These are phyloP conservation scores for Anthoceros angustus DNA, from an alignment of 225 moss, liverwort and hornwort species.

Conservation along the genomic window DNA sequence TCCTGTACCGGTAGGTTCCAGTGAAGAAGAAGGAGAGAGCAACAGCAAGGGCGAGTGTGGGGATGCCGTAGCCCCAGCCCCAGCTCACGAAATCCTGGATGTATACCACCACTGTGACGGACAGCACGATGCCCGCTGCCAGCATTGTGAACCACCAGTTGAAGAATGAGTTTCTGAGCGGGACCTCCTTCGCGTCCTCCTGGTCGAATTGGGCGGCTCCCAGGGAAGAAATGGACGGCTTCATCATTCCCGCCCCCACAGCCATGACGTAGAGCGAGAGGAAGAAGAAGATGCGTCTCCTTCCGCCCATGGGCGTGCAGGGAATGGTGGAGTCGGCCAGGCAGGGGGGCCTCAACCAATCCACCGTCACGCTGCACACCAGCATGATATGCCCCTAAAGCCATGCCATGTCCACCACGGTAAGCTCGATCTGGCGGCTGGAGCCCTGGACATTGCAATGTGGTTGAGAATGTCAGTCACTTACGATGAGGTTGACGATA, in stretches of 20 bases:
- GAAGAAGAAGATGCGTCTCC: slow-evolving; percentile 17
- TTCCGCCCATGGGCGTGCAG: slow-evolving; percentile 22
- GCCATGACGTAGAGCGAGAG: slow-evolving; percentile 42
- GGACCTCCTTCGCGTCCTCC: slow-evolving; percentile 48
- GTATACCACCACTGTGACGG: slow-evolving; percentile 45
- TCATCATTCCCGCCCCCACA: slow-evolving; percentile 44
- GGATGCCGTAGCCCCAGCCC: slow-evolving; percentile 49
- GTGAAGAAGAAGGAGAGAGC: slow-evolving; percentile 23
- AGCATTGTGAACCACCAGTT: slow-evolving; percentile 48
- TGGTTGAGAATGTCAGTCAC: too few relatives aligned
- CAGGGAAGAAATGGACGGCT: slow-evolving; percentile 37
- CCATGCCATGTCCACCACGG: too few relatives aligned
- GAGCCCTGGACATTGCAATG: too few relatives aligned
- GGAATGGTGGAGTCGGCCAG: slow-evolving; percentile 10
- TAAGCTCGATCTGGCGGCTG: not conserved
- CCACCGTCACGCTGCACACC: slow-evolving; percentile 21
- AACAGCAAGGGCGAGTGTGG: slow-evolving; percentile 20
- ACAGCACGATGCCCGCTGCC: slow-evolving; percentile 37
- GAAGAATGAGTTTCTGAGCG: slow-evolving; percentile 53
- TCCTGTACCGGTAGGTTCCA: slow-evolving; percentile 33
- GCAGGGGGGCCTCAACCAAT: slow-evolving; percentile 21
- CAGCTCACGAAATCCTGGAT: slow-evolving; percentile 27
- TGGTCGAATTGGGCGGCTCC: slow-evolving; percentile 84
- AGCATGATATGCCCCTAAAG: slow-evolving; percentile 30
- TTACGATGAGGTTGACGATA: slow-evolving; percentile 6